Base-by-base conservation (phyloP, 768 basidiomycete species). In the Ramaria sp. region DNA sequence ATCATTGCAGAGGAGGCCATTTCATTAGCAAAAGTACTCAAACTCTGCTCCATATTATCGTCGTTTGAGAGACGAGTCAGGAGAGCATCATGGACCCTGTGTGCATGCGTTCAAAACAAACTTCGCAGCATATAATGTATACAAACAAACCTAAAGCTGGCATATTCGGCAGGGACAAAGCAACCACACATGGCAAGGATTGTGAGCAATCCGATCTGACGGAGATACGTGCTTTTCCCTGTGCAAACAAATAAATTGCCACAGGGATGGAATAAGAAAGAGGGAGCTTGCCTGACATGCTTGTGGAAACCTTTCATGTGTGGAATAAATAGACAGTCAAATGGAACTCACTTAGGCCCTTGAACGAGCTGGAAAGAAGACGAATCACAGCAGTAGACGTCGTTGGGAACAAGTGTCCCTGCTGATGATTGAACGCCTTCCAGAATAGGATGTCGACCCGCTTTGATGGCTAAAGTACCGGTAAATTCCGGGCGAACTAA, bases 21-120 rank as follows among this genome's bases (percentile, higher is more conserved):
- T 70, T 99, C 95, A 61, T 81, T 85, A 1, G 92, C 91, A 70
- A 99, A 99, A 0, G 96, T 97, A 62, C 93, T 96, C 24, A 98
- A 68, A 45, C 79, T 88, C 65, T 83, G 86, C 68, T 95, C 91
- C 65, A 93, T 78, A 62, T 91, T 86, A 64, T 97, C 93, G 61
- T 98, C 93, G 63, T 98, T 97, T 0, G 91, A 95, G 17, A 99
- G 73, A 1, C 95, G 82, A 0, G 84, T 87, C 24, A 98, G 76
- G 4, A 98, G 75, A 0, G 84, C 78, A 60, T 95, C 91, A 59
- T 94, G 87, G 2, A 92, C 75, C 30, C 88, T 91, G 51, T 3
- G 30, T 59, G 7, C 22, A 50, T 33, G 19, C 39, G 12, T 3
- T 41, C 22, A 19, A 7, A 37, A 48, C 15, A 47, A 17, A 30